Evolutionary conservation across 495 filamentous ascomycete species (phyloP), one percentile per base, ranked within the genome.

Genomic region (Podospora pseudocomata): DNA sequence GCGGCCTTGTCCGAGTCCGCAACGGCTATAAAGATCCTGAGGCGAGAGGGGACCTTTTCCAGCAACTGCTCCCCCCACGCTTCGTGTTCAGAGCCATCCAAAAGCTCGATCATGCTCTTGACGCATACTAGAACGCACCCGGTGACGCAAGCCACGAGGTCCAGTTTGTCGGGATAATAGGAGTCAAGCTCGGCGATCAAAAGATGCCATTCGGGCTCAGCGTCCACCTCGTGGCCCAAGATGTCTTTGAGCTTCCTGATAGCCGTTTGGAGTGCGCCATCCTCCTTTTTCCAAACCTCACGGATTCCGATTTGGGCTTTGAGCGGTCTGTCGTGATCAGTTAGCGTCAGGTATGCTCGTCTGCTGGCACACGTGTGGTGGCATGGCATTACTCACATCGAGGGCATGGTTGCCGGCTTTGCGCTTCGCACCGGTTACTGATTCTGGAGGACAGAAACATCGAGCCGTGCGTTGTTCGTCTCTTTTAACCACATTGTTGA

Each of bases 231-330:
- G 53, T 75, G 72, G 2, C 80, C 80, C 18, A 80, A 63, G 2
- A 72, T 55, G 7, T 68, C 64, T 49, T 72, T 44, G 9, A 81
- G 66, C n/a, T 18, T 57, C 49, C 63, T 62, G 23, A 78, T 66
- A 0, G 73, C 26, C 4, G 15, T 68, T 28, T 74, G 78, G 3
- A 79, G 58, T 0, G 71, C 64, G 28, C 73, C 60, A 63, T 78
- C 70, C 4, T 44, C 23, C 2, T 69, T 72, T 65, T 68, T 67
- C 79, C 78, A 81, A 60, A 76, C 65, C 63, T 81, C 77, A 19
- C 79, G 75, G 70, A 82, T 78, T 23, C 67, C 77, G 34, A 79
- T 16, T 56, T 74, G 72, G 28, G 76, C 71, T 60, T 76, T 75
- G 65, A 81, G 72, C 3, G 80, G 76, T 55, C 77, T 82, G 56